Base-by-base conservation (phyloP, 805 yeast species). In the Saccharomycopsis malanga region DNA sequence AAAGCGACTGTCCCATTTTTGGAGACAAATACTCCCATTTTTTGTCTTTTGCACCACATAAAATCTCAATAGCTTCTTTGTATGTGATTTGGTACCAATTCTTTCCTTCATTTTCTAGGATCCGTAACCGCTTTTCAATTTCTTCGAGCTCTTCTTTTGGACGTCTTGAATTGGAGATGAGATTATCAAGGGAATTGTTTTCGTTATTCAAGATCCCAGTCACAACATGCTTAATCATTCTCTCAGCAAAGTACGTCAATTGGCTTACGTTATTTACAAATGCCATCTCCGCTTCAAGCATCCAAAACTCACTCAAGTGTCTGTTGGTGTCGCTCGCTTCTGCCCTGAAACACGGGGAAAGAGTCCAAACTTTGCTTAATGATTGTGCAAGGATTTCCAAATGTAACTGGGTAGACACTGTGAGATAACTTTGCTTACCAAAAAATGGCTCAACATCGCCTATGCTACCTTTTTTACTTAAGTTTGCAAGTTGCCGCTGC, bases 241-340 rank as follows among this genome's bases (percentile, higher is more conserved):
- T 58, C 60, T 89, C 95, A 2, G 82, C 76, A 43, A 87, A 73
- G 2, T 57, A 58, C 1, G 91, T 81, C 47, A 93, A 63, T 50
- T 82, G 83, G 3, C 60, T 58, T 4, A 89, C 73, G 12, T 69
- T 63, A 4, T 71, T 69, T 1, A 83, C 64, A 61, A 84, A 85
- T 6, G 87, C 79, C 18, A 87, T 63, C 61, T 93, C 99, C 0
- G 88, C 94, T 63, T 93, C 99, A 2, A 93, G 65, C 97, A 93
- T 89, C 97, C 97, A 93, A 62, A 93, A 93, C 63, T 93, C 99
- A 50, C 91, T 76, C 49, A 93, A 65, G 62, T 93, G 99, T 44
- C 98, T 72, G 57, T 80, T 85, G 0, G 99, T 93, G 59, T 87
- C 89, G 48, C 95, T 83, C 43, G 75, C 75, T 59, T 93, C 99